A percentile compares a stretch with the other conserved stretches of the same genome.
These are phyloP conservation scores for Catharanthus roseus DNA, from an alignment of 257 asterid genomes.

Conservation along the genomic window DNA sequence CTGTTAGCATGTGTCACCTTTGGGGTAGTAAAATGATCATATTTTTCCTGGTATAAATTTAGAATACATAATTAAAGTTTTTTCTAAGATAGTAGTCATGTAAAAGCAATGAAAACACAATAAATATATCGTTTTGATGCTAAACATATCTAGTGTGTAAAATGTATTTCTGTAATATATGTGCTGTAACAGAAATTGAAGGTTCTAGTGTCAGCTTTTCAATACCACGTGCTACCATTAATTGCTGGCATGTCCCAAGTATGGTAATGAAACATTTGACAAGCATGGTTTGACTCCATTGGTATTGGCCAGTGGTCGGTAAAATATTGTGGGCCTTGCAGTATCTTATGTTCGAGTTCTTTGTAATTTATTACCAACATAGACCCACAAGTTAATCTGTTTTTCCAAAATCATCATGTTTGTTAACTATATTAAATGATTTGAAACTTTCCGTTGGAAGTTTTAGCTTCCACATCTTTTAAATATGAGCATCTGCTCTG, in stretches of 20 bases:
- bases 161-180: neutral
- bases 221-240: neutral
- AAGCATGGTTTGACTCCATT: neutral
- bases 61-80: neutral
- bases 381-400: neutral
- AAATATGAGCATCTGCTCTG: neutral
- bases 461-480: neutral
- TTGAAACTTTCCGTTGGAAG: neutral
- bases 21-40: neutral
- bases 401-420: neutral
- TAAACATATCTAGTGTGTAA: neutral
- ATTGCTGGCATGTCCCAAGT: neutral
- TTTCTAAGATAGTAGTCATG: neutral
- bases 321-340: no score
- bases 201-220: neutral
- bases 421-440: neutral
- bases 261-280: neutral
- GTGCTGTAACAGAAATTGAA: neutral
- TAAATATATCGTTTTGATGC: neutral
- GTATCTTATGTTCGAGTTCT: neutral
- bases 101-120: neutral
- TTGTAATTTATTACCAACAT: neutral
- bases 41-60: neutral
- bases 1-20: neutral
- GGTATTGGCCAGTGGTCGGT: neutral